Conservation (phyloP, 768 basidiomycete species). For the Mycena indigotica region DNA sequence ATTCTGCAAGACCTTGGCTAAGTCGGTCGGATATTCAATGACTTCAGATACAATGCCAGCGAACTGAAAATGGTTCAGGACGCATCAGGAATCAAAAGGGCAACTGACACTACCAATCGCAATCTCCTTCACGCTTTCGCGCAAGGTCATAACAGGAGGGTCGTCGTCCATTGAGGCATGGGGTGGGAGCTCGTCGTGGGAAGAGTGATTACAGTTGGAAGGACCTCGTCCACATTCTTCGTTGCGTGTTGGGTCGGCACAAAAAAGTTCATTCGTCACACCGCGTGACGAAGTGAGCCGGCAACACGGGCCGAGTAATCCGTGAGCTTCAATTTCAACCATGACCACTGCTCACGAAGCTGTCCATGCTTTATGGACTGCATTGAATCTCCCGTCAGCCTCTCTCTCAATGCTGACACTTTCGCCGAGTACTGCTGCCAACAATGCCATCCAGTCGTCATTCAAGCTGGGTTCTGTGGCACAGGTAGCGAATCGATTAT, state of each 20-base stretch:
- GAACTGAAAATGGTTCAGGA: conserved; percentile 42
- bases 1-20: conserved; percentile 95
- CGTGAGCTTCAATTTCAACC: not conserved
- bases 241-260: conserved; percentile 11
- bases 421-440: not conserved
- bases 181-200: conserved; percentile 6
- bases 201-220: not conserved
- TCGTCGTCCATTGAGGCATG: conserved; percentile 23
- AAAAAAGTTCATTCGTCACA: not conserved
- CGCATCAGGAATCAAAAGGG: conserved; percentile 1
- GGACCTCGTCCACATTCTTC: not conserved
- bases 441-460: not conserved
- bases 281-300: no score
- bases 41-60: conserved; percentile 84
- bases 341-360: not conserved
- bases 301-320: no score
- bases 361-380: not conserved
- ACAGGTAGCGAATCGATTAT: not conserved
- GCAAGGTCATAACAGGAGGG: conserved; percentile 23
- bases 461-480: not conserved
- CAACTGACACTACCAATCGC: conserved; percentile 58
- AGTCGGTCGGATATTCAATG: conserved; percentile 94
- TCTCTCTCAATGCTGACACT: not conserved
- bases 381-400: not conserved
- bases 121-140: conserved; percentile 48